Conservation (phyloP, 1,139 yeast genomes). For the Saccharomycopsis hybrid region DNA sequence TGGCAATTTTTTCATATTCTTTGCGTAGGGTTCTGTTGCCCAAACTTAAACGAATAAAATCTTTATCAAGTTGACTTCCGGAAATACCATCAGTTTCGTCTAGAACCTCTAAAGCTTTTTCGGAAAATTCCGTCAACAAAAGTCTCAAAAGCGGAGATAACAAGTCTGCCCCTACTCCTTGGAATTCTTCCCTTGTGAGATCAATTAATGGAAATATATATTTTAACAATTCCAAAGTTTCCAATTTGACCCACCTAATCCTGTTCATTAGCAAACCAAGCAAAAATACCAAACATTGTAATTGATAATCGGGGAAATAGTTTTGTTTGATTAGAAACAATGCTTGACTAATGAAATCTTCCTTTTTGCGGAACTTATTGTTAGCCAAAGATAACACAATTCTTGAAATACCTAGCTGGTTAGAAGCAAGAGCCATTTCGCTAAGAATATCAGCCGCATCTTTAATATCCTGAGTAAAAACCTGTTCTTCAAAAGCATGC, state of each 20-base stretch:
- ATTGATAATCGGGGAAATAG: conserved; percentile 72
- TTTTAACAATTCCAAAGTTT: conserved; percentile 70
- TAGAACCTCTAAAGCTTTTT: conserved; percentile 79
- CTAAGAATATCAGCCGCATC: conserved; percentile 56
- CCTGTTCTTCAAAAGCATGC: conserved; percentile 62
- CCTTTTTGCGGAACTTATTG: conserved; percentile 76
- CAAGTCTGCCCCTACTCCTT: conserved; percentile 90
- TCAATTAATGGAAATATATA: conserved; percentile 73
- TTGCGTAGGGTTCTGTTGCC: conserved; percentile 75
- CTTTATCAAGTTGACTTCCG: conserved; percentile 85
- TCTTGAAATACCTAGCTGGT: conserved; percentile 58
- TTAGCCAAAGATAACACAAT: conserved; percentile 73
- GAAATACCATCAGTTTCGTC: conserved; percentile 84
- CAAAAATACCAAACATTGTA: conserved; percentile 66
- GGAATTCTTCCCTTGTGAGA: conserved; percentile 69
- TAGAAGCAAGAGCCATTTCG: conserved; percentile 51
- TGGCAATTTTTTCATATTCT: conserved; percentile 80
- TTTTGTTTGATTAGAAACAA: conserved; percentile 58
- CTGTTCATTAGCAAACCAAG: conserved; percentile 76
- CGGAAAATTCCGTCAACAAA: conserved; percentile 80
- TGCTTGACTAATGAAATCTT: conserved; percentile 80
- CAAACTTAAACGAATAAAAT: conserved; percentile 83
- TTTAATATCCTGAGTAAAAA: conserved; percentile 44
- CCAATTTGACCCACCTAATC: conserved; percentile 70
- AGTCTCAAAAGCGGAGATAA: conserved; percentile 84